Evolutionary conservation across 2,329 filamentous ascomycete genomes (phyloP).

Genomic region (Drechslerella coelobrocha): DNA sequence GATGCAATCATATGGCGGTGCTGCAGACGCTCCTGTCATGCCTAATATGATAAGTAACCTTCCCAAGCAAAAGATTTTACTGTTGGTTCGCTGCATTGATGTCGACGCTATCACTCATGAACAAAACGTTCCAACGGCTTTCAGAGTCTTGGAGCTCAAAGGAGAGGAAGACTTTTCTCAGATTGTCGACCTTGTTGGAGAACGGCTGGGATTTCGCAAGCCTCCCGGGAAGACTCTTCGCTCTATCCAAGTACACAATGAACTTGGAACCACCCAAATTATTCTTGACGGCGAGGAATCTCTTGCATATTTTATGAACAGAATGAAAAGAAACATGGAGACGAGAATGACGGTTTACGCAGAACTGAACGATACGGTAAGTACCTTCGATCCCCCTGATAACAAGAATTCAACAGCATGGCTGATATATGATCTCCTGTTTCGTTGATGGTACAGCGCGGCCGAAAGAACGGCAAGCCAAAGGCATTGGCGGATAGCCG

Average conservation of each 20-base stretch:
- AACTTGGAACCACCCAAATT: slow-evolving; percentile 17
- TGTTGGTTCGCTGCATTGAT: slow-evolving; percentile 23
- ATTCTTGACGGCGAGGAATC: slow-evolving; percentile 20
- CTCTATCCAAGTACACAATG: slow-evolving; percentile 23
- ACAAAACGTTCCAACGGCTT: slow-evolving; percentile 4
- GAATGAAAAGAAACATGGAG: background rate
- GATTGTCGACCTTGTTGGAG: slow-evolving; percentile 13
- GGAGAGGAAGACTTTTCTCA: slow-evolving; percentile 16
- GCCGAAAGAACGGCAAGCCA: background rate
- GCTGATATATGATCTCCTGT: background rate
- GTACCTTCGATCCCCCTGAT: slow-evolving; percentile 1
- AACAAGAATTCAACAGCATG: background rate
- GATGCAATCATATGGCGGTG: no score
- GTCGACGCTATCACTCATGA: slow-evolving; percentile 13
- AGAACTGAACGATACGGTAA: slow-evolving; percentile 5
- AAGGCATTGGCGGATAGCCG: background rate
- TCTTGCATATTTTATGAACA: slow-evolving; percentile 13
- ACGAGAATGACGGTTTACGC: slow-evolving; percentile 31
- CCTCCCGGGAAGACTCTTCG: slow-evolving; percentile 16
- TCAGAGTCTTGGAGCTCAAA: slow-evolving; percentile 29
- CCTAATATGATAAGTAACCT: no score
- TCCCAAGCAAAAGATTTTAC: background rate
- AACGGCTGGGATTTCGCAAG: slow-evolving; percentile 22
- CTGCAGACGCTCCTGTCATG: no score
- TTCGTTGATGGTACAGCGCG: background rate